Evolutionary conservation across 345 rosid species (phyloP), one percentile per base, ranked within the genome.

Genomic region (Lepidium aucheri): DNA sequence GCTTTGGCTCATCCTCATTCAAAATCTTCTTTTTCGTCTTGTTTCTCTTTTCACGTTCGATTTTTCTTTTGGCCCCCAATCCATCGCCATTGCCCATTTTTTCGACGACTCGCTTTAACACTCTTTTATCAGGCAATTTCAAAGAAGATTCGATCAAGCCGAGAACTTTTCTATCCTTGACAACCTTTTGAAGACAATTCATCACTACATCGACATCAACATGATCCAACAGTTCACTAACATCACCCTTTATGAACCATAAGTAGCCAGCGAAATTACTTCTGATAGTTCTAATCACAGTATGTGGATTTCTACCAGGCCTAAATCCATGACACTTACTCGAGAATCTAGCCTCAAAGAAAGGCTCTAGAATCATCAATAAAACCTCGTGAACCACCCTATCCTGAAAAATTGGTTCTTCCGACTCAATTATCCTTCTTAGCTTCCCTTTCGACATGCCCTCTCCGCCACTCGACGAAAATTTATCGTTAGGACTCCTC

Each of bases 251-350:
- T 74, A 94, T 56, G 50, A 88, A 94, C 99, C 97, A 94, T 71
- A 90, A 64, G 74, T 94, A 94, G 22, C 99, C 99, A 12, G 99
- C 88, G 43, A 88, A 94, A 61, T 83, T 85, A 68, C 95, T 86
- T 69, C 97, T 78, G 6, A 94, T 80, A 26, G 96, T 86, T 68
- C 99, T 83, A 62, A 94, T 90, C 44, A 81, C 96, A 8, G 91
- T 88, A 64, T 94, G 99, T 0, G 97, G 85, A 70, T 81, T 90
- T 74, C 99, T 84, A 32, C 95, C 99, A 0, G 97, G 99, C 18
- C 99, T 75, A 81, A 94, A 90, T 10, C 84, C 96, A 28, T 88
- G 95, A 0, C 84, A 81, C 61, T 83, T 88, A 17, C 70, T 18
- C 2, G 97, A 90, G 51, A 94, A 94, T 60, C 93, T 78, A 1